These are phyloP conservation scores for Panicum hallii DNA, from an alignment of 202 grass and related monocot species.

Conservation along the genomic window DNA sequence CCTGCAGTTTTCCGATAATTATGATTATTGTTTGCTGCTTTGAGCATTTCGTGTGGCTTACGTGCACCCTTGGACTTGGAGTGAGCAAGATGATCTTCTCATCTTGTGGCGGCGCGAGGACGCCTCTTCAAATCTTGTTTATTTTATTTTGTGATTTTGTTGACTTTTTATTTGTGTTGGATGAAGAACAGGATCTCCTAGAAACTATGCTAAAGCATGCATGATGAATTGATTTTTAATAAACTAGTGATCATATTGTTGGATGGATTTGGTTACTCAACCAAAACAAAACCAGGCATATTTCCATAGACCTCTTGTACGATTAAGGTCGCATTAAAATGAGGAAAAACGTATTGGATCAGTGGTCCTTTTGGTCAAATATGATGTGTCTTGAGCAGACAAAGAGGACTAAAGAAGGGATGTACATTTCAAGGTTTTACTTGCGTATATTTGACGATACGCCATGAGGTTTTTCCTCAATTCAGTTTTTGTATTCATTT, in stretches of 20 bases:
- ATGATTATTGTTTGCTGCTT: background rate
- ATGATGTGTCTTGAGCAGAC: too few relatives aligned
- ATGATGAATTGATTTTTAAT: background rate
- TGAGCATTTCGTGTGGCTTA: background rate
- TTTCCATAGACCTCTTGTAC: too few relatives aligned
- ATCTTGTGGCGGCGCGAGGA: slow-evolving; percentile 34
- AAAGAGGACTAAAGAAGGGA: too few relatives aligned
- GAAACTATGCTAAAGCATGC: background rate
- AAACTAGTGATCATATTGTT: background rate
- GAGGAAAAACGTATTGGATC: too few relatives aligned
- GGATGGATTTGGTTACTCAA: background rate
- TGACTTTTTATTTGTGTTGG: slow-evolving; percentile 5
- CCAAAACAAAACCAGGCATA: background rate
- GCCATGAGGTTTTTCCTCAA: too few relatives aligned
- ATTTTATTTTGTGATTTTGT: background rate
- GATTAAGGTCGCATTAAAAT: too few relatives aligned
- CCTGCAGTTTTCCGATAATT: background rate
- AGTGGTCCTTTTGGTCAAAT: background rate
- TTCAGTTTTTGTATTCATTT: too few relatives aligned
- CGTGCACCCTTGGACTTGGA: background rate
- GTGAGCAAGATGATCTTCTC: slow-evolving; percentile 28
- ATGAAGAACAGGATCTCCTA: background rate
- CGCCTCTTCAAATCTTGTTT: slow-evolving; percentile 1
- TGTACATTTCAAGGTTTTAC: too few relatives aligned
- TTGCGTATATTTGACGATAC: too few relatives aligned